A percentile compares a stretch with the other conserved stretches of the same genome.
Evolutionary conservation across 1,284 basidiomycete genomes (phyloP).

Genomic region (Moniliella sp.): DNA sequence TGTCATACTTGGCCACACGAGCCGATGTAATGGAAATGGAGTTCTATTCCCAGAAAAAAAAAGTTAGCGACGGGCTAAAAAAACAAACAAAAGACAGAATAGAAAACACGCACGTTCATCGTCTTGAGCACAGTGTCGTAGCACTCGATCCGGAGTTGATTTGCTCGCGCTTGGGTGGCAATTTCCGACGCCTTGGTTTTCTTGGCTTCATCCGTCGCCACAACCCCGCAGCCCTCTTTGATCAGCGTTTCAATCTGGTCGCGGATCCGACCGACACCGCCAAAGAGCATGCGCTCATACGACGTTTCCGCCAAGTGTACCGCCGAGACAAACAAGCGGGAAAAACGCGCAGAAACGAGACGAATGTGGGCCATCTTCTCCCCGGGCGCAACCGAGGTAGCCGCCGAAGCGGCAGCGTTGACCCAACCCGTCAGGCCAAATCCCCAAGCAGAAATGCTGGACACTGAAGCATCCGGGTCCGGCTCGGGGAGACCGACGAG

Average conservation of each 20-base stretch:
- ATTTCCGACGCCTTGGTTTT: too few relatives aligned
- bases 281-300: background rate
- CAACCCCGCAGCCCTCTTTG: background rate
- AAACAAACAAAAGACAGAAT: too few relatives aligned
- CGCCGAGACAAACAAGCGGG: background rate
- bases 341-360: slow-evolving; percentile 1
- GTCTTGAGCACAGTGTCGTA: too few relatives aligned
- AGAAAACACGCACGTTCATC: too few relatives aligned
- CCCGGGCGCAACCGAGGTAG: background rate
- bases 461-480: slow-evolving; percentile 1
- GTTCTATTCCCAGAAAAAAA: too few relatives aligned
- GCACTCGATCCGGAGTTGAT: too few relatives aligned
- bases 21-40: too few relatives aligned
- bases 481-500: slow-evolving; percentile 1
- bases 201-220: background rate
- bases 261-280: background rate
- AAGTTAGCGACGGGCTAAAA: too few relatives aligned
- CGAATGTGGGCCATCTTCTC: slow-evolving; percentile 1
- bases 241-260: background rate
- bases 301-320: background rate
- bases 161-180: too few relatives aligned
- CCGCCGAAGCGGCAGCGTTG: background rate
- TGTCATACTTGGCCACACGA: too few relatives aligned
- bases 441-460: background rate
- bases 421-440: background rate